Base-by-base conservation (phyloP, 345 rosid genomes). In the Gossypium thurberi region DNA sequence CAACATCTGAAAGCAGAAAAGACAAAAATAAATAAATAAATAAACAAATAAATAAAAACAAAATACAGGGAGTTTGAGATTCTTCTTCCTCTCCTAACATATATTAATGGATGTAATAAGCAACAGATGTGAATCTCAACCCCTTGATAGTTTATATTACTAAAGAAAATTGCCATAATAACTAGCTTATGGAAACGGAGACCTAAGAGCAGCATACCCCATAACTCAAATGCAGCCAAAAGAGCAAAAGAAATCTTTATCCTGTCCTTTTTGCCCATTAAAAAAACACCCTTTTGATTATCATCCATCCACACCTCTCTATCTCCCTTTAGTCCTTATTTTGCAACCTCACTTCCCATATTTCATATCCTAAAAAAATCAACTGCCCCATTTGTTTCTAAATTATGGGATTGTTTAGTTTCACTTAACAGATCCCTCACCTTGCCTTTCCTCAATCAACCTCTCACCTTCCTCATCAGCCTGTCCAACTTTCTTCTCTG, bases 401-500 rank as follows among this genome's bases (percentile, higher is more conserved):
- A 52, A 69, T 86, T 81, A 61, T 84, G 85, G 0, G 94, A 74
- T 53, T 90, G 15, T 78, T 81, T 75, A 56, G 13, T 21, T 12
- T 56, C 14, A 56, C 82, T 85, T 91, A 1, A 75, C 85, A 40
- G 48, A 73, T 56, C 81, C 91, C 52, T 87, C 92, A 12, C 84
- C 87, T 44, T 91, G 96, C 87, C 91, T 87, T 73, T 79, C 84
- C 78, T 87, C 97, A 89, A 94, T 75, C 81, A 94, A 85, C 82
- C 82, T 89, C 40, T 97, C 95, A 0, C 87, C 83, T 82, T 92
- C 98, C 75, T 89, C 98, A 48, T 92, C 95, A 1, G 63, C 75
- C 56, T 85, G 91, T 46, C 82, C 82, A 10, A 81, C 72, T 85
- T 92, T 92, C 95, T 92, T 94, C 88, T 92, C 93, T 0, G 93